Base-by-base conservation (phyloP, 208 protist species). In the Porcisia deanei region DNA sequence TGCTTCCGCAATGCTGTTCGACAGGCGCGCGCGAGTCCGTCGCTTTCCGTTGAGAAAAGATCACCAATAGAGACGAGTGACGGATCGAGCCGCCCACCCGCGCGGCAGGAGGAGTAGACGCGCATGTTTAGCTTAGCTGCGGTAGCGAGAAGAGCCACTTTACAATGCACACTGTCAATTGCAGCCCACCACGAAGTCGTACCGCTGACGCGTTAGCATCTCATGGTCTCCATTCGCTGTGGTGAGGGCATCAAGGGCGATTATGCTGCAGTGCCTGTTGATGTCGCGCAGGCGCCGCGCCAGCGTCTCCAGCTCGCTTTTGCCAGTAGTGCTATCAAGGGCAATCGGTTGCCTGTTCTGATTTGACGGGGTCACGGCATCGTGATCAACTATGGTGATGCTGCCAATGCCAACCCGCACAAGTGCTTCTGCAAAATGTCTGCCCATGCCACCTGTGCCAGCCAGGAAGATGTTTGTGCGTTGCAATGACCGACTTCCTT, bases 291-390 rank as follows among this genome's bases (percentile, higher is more conserved):
- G 83, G 0, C 94, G 88, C 8, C 80, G 77, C 41, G 91, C 88
- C 37, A 97, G 81, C 52, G 87, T 85, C 65, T 91, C 81, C 37
- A 97, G 94, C 76, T 98, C 97, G 64, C 90, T 92, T 69, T 91
- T 83, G 41, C 95, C 95, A 43, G 96, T 89, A 3, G 91, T 97
- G 77, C 85, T 92, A 81, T 97, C 91, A 0, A 96, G 77, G 3
- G 94, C 95, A n/a, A 97, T 87, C 63, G 96, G 85, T 80, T 98
- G 95, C 1, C 95, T 83, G 72, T 98, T 98, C 73, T 97, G 96
- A 79, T 97, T 97, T 5, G 90, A 96, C 6, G 91, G 57, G 1
- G 90, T 87, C 3, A 98, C 91, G 7, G 96, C 91, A 75, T 98
- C 95, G 76, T 96, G 85, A 70, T 98, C 95, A 37, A 93, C 86